Conservation (phyloP, 805 yeast species). For the Myxozyma melibiosi region DNA sequence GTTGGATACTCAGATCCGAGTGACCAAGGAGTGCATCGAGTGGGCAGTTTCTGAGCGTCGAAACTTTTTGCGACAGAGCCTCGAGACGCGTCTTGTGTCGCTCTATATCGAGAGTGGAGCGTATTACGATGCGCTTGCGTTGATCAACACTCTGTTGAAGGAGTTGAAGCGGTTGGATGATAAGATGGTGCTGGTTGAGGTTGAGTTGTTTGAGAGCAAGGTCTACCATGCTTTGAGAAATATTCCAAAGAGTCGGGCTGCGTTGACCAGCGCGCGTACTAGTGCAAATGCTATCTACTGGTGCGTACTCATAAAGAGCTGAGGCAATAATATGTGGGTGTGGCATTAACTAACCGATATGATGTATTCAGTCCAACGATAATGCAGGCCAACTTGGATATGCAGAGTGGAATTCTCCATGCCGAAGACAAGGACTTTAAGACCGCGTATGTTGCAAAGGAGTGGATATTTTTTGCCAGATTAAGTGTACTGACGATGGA, state of each 20-base stretch:
- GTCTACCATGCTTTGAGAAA: constrained; percentile 90
- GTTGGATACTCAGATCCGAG: constrained; percentile 67
- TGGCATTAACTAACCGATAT: not conserved
- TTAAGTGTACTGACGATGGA: not conserved
- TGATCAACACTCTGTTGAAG: constrained; percentile 69
- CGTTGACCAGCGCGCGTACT: constrained; percentile 92
- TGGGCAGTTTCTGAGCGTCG: constrained; percentile 87
- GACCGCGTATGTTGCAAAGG: constrained; percentile 64
- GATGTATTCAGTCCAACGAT: constrained; percentile 60
- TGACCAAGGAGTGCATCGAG: constrained; percentile 76
- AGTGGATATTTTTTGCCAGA: too few species aligned
- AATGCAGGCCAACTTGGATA: constrained; percentile 90
- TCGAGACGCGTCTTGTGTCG: constrained; percentile 80
- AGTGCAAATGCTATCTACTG: constrained; percentile 97
- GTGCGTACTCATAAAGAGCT: constrained; percentile 19
- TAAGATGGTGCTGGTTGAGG: constrained; percentile 92
- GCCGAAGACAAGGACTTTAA: constrained; percentile 97
- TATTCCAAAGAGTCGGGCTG: constrained; percentile 86
- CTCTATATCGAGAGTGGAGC: constrained; percentile 66
- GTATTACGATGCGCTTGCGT: constrained; percentile 69
- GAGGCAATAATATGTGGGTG: not conserved
- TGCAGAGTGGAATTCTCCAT: constrained; percentile 92
- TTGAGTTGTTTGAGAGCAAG: constrained; percentile 86
- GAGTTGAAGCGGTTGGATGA: constrained; percentile 95
- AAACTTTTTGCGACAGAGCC: constrained; percentile 82